Conservation (phyloP, 1,139 yeast species). For the Yamadazyma atmosphaerica region DNA sequence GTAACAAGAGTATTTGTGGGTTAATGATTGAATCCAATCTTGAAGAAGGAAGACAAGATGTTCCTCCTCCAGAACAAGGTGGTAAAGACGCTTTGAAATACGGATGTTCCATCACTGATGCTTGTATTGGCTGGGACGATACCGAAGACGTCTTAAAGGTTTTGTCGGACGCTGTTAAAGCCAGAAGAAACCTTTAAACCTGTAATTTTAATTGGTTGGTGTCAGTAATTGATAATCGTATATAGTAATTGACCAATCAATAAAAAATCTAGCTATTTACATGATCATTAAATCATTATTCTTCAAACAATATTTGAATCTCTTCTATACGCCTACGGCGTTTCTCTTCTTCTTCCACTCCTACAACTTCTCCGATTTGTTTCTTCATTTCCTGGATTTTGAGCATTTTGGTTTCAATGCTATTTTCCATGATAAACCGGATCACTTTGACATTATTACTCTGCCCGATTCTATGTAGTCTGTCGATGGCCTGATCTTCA, state of each 20-base stretch:
- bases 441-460: conserved; percentile 67
- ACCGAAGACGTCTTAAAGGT: conserved; percentile 71
- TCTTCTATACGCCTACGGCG: conserved; percentile 77
- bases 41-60: conserved; percentile 90
- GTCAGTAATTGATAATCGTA: conserved; percentile 1
- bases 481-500: conserved; percentile 93
- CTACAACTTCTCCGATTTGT: conserved; percentile 83
- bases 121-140: conserved; percentile 88
- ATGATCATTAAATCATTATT: conserved; percentile 17
- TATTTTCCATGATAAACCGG: conserved; percentile 77
- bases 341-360: conserved; percentile 75
- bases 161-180: conserved; percentile 77
- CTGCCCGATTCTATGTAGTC: conserved; percentile 93
- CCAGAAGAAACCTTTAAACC: conserved; percentile 55
- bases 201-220: neutral
- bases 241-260: neutral
- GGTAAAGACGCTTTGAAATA: conserved; percentile 75
- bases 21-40: conserved; percentile 95
- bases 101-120: conserved; percentile 95
- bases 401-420: conserved; percentile 91
- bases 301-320: conserved; percentile 72
- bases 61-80: conserved; percentile 56
- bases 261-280: neutral
- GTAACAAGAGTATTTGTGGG: conserved; percentile 81
- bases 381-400: conserved; percentile 84